Evolutionary conservation across 148 eudicot species (phyloP), one percentile per base, ranked within the genome.

Genomic region (Beta vulgaris): DNA sequence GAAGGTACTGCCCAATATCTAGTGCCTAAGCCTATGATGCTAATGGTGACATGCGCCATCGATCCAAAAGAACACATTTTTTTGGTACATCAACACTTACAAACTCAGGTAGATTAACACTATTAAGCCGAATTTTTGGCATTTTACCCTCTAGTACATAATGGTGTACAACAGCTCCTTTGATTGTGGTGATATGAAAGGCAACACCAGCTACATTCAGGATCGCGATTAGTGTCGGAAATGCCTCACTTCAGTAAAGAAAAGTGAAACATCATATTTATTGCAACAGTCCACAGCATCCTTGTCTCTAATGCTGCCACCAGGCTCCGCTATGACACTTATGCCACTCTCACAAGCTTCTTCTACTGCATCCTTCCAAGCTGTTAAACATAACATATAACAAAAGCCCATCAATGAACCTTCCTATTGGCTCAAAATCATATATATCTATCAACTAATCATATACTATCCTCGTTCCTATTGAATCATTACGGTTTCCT

Each of bases 281-380:
- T 90, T 87, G 81, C 97, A 94, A 68, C 98, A 94, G 34, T 92
- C 96, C 2, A 92, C 36, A 15, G 96, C 97, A 77, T 95, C 98
- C 72, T 75, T 76, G 49, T 95, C 98, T 83, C 93, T 87, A 4
- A 85, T 92, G 88, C 93, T 89, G 28, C 98, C 97, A 49, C 97
- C 97, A 3, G 97, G 97, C 77, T 95, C 97, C 36, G 94, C 93
- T 48, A 95, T 92, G 25, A 88, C 83, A 60, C 91, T 77, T 34
- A 95, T 46, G 12, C 98, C 96, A 28, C 87, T 95, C 82, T 90
- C 55, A 78, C 97, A 92, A 48, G 98, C 98, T 83, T 92, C 98
- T 82, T 94, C 98, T 19, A 94, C 97, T 13, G 97, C 92, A 80
- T 95, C 98, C 9, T 87, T 86, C 98, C 98, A 95, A 23, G 98